These are phyloP conservation scores for Exophiala sp. DNA, from an alignment of 2,329 filamentous ascomycete species.

Conservation along the genomic window DNA sequence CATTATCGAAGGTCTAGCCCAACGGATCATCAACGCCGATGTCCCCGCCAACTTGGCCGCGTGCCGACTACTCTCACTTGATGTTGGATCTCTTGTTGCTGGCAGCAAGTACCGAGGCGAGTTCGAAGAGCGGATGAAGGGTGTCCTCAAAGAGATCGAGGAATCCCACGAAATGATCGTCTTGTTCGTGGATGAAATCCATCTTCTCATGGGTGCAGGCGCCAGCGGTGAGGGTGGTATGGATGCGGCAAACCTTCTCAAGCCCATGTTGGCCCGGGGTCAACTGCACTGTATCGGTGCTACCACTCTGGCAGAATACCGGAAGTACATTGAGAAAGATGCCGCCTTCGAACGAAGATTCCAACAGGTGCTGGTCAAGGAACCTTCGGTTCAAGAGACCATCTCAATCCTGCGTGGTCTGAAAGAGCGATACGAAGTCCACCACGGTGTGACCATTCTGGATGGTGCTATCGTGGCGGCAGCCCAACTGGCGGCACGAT, in stretches of 20 bases:
- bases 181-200: slow-evolving; percentile 97
- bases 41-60: slow-evolving; percentile 91
- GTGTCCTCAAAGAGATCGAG: slow-evolving; percentile 92
- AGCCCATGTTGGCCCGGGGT: slow-evolving; percentile 94
- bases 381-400: slow-evolving; percentile 80
- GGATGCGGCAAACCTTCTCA: slow-evolving; percentile 95
- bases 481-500: slow-evolving; percentile 85
- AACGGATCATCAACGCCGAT: slow-evolving; percentile 91
- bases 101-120: slow-evolving; percentile 98
- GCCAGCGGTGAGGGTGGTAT: slow-evolving; percentile 93
- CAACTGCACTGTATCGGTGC: slow-evolving; percentile 97
- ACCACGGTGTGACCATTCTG: slow-evolving; percentile 94
- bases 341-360: slow-evolving; percentile 96
- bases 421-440: slow-evolving; percentile 96
- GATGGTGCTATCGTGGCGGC: slow-evolving; percentile 88
- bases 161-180: slow-evolving; percentile 95
- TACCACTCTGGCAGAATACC: slow-evolving; percentile 89
- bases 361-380: slow-evolving; percentile 96
- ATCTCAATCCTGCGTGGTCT: slow-evolving; percentile 96
- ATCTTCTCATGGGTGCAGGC: slow-evolving; percentile 95
- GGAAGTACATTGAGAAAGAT: slow-evolving; percentile 99
- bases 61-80: slow-evolving; percentile 88
- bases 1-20: slow-evolving; percentile 90
- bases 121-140: slow-evolving; percentile 99
- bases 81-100: slow-evolving; percentile 89